Evolutionary conservation across 2,329 filamentous ascomycete genomes (phyloP), one percentile per base, ranked within the genome.

Genomic region (Aspergillus pseudoglaucus): DNA sequence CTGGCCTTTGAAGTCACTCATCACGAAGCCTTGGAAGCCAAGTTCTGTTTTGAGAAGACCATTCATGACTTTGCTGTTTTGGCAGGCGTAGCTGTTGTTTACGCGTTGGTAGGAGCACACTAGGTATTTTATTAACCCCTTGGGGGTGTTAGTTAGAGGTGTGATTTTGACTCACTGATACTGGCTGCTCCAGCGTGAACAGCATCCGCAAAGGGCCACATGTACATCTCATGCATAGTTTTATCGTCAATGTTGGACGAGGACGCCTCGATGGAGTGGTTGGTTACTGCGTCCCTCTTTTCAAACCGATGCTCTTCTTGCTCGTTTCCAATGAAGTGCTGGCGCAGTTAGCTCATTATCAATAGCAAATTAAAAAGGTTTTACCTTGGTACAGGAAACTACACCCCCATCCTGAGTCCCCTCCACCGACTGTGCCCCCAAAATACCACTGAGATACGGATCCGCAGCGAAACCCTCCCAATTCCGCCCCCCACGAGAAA

Each of bases 1-100:
- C 58, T 89, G 85, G 4, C 85, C 88, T 55, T 79, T 74, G 85
- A 87, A 93, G 64, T 94, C 88, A n/a, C 78, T 82, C 79, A 88
- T 82, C 48, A 91, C 78, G 58, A 88, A 88, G 0, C 87, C 87
- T 56, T 89, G 85, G 70, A 91, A 91, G 38, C 86, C 87, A 1
- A 91, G 75, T 67, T 93, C 87, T 23, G 79, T 78, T 71, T 93
- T 93, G 57, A 93, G 74, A 2, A 93, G 69, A 40, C 83, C 81
- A 62, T 93, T 93, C 55, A 89, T 70, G 8, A 85, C 68, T 59
- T 86, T 83, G 25, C 83, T 85, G 72, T 93, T 93, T 60, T 91
- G 85, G 68, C 88, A 93, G 17, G 70, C 78, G 57, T 89, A 89
- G 6, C 82, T 88, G 67, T 88, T 88, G 72, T 94, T 94, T 67